Evolutionary conservation across 768 basidiomycete species (phyloP).

Genomic region (Mycena chlorophos): DNA sequence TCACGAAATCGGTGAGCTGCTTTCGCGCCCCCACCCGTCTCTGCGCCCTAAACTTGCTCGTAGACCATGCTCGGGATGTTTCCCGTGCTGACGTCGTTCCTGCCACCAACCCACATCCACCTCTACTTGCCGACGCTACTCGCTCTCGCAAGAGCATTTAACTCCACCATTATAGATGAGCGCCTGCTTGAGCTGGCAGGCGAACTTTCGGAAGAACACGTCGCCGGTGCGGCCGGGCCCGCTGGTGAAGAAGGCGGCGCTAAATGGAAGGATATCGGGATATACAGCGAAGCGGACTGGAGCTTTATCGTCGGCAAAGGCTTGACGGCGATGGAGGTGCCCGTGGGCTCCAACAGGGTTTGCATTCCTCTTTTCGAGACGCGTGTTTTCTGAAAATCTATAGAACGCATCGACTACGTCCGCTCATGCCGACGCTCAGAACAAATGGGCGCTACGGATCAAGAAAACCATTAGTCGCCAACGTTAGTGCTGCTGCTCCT

Average conservation of each 20-base stretch:
- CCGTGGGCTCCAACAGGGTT: slow-evolving; percentile 70
- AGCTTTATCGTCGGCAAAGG: slow-evolving; percentile 80
- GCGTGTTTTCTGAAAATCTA: slow-evolving; percentile 1
- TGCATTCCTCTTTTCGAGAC: slow-evolving; percentile 12
- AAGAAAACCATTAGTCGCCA: slow-evolving; percentile 70
- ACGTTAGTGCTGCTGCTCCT: slow-evolving; percentile 40
- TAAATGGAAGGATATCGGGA: slow-evolving; percentile 81
- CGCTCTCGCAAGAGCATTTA: slow-evolving; percentile 77
- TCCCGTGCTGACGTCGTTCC: slow-evolving; percentile 74
- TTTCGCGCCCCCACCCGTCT: neutral
- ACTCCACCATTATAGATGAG: slow-evolving; percentile 72
- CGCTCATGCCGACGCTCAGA: slow-evolving; percentile 65
- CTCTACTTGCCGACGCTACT: slow-evolving; percentile 73
- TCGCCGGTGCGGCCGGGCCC: slow-evolving; percentile 54
- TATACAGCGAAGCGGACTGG: slow-evolving; percentile 87
- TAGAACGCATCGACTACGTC: slow-evolving; percentile 68
- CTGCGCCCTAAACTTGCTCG: slow-evolving; percentile 7
- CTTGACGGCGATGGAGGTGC: slow-evolving; percentile 76
- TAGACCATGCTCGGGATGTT: slow-evolving; percentile 74
- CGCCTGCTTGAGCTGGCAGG: slow-evolving; percentile 72
- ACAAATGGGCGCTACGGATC: slow-evolving; percentile 56
- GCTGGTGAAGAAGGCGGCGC: slow-evolving; percentile 57
- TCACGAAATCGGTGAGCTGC: slow-evolving; percentile 66
- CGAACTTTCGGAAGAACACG: slow-evolving; percentile 69
- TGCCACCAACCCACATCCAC: slow-evolving; percentile 66